Base-by-base conservation (phyloP, 2,329 filamentous ascomycete species). In the Calonectria pteridis region DNA sequence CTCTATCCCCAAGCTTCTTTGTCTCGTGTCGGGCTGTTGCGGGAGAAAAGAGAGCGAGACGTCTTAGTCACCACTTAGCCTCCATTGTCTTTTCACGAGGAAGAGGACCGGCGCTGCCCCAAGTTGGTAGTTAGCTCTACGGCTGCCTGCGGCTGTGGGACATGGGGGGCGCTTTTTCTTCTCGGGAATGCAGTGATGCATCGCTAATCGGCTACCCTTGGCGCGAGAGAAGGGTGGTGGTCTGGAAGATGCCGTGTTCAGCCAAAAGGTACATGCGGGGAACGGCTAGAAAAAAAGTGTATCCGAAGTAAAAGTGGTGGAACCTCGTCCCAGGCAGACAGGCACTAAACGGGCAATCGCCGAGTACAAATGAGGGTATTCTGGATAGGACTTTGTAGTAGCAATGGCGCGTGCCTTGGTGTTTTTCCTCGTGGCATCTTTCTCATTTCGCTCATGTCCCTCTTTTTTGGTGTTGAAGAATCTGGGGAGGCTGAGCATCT, bases 71-170 rank as follows among this genome's bases (percentile, higher is more conserved):
- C 55, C 43, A 37, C 55, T 37, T n/a, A 20, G n/a, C 29, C 49
- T 9, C 31, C 20, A 18, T 31, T n/a, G 31, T 33, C 51, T 20
- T 35, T 37, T 59, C 31, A 37, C 55, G 23, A 26, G 55, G n/a
- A 37, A 59, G 53, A 55, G 35, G 40, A 50, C 50, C 50, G n/a
- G n/a, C n/a, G n/a, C n/a, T 40, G 31, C 18, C 28, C 69, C 55
- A 14, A 68, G 51, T 50, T 33, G 43, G 40, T 16, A 46, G 23
- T 23, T 46, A 46, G 63, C 53, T 33, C 50, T 35, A 51, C 62
- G 46, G 46, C 64, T 72, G 70, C 70, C 70, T 63, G 59, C 26
- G 28, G 20, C 23, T 66, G 43, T 67, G 69, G 69, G 40, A 59
- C 69, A 13, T 33, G 28, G 26, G 26, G 20, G 55, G n/a, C 33